A percentile compares a stretch with the other conserved stretches of the same genome.
Evolutionary conservation across 176 grass and related monocot species (phyloP).

Genomic region (Dactylis glomerata): DNA sequence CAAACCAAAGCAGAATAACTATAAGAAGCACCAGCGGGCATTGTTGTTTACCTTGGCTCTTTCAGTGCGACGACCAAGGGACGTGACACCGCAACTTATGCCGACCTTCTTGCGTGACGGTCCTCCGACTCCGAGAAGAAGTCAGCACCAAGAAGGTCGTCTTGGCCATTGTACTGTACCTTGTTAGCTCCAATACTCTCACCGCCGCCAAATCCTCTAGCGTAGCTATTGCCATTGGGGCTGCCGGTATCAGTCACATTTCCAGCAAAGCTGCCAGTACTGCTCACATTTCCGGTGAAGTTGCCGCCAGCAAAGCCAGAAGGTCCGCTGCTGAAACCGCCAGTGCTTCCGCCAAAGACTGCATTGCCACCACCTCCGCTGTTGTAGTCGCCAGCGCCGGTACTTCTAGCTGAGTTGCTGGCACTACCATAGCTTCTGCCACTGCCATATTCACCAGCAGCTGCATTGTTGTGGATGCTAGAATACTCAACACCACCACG

Average conservation of each 20-base stretch:
- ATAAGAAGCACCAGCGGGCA: background rate
- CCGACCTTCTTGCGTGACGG: constrained; percentile 40
- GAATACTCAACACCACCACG: background rate
- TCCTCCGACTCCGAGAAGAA: constrained; percentile 43
- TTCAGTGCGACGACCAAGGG: background rate
- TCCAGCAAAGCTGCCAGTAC: background rate
- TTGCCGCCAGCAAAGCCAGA: background rate
- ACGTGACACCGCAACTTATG: background rate
- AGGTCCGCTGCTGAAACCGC: background rate
- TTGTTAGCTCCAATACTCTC: background rate
- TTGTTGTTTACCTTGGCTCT: background rate
- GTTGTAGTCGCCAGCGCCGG: background rate
- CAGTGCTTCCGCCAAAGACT: background rate
- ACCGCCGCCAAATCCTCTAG: background rate
- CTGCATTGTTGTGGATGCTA: constrained; percentile 11
- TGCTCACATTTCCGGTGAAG: background rate
- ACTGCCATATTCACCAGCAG: background rate
- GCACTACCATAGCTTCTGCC: background rate
- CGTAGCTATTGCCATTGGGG: background rate
- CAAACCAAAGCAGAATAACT: background rate
- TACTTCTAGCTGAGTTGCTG: background rate
- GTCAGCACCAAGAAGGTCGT: constrained; percentile 37
- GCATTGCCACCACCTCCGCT: background rate
- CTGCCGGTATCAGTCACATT: background rate
- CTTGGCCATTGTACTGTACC: constrained; percentile 42